Base-by-base conservation (phyloP, 1,139 yeast species). In the Magnusiomyces suaveolens region DNA sequence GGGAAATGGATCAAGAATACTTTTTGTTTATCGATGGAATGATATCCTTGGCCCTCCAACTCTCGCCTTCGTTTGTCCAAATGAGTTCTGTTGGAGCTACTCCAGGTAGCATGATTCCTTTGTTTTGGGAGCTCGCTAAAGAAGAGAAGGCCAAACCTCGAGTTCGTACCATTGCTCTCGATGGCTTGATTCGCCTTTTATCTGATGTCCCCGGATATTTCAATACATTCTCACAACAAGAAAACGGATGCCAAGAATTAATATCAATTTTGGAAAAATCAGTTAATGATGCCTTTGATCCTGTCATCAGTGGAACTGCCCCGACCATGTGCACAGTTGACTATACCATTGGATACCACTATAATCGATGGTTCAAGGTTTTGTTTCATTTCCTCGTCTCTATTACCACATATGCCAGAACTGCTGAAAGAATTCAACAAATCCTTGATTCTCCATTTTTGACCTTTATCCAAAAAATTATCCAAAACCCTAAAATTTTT, bases 361-460 rank as follows among this genome's bases (percentile, higher is more conserved):
- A 87, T 62, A 81, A 86, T 3, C 81, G 68, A 50, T 64, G 71
- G 63, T 59, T 72, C 39, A 62, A 70, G 52, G 64, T 69, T 2
- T 65, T 80, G 56, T 69, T 88, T 64, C 84, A 82, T 58, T 76
- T 89, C 46, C 82, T 84, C 0, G 72, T 82, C 21, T 79, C 82
- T 58, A 72, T 89, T 51, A 76, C 90, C 48, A 82, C 80, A 57
- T 77, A 83, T 41, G 88, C 87, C 55, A 79, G 86, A 20, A 95
- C 95, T 36, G 62, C 72, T 14, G 97, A 89, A 66, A 76, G 95
- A 56, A 78, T 88, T 60, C 80, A 96, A 64, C 88, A 87, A 60
- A 70, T 90, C 54, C 86, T 88, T 64, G 97, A 90, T 65, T 87
- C 97, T 0, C 83, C 92, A 0, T 73, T 90, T 48, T 71, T 90